Evolutionary conservation across 1,139 yeast genomes (phyloP).

Genomic region (Blastobotrys illinoisensis): DNA sequence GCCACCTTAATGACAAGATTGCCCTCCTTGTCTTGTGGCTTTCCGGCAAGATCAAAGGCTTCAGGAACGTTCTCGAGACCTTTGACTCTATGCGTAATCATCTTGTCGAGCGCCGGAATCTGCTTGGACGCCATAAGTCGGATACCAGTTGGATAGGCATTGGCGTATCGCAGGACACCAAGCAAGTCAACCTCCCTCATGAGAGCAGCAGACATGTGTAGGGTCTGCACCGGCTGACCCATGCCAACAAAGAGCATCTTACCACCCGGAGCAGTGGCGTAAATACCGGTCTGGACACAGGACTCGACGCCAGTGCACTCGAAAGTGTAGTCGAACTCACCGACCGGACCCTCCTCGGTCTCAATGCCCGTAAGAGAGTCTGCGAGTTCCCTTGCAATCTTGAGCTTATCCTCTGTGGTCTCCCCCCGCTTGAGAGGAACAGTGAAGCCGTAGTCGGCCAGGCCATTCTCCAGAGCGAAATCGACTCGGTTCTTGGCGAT

Average conservation of each 20-base stretch:
- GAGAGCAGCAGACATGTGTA: conserved; percentile 41
- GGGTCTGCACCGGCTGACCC: conserved; percentile 38
- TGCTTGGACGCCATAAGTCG: conserved; percentile 55
- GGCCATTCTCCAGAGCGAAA: conserved; percentile 17
- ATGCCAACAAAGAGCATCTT: conserved; percentile 70
- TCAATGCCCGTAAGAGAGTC: conserved; percentile 38
- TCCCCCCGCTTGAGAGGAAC: conserved; percentile 20
- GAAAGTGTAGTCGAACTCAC: conserved; percentile 50
- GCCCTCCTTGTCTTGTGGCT: conserved; percentile 26
- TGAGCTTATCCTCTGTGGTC: conserved; percentile 35
- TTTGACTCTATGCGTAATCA: conserved; percentile 71
- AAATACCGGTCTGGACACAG: conserved; percentile 60
- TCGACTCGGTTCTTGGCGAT: conserved; percentile 18
- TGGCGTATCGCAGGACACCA: conserved; percentile 81
- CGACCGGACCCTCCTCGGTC: conserved; percentile 8
- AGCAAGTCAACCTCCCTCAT: conserved; percentile 60
- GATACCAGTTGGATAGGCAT: conserved; percentile 72
- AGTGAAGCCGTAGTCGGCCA: conserved; percentile 29
- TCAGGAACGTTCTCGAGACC: conserved; percentile 26
- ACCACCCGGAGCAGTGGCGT: conserved; percentile 55
- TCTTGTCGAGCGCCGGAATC: conserved; percentile 50
- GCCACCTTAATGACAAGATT: conserved; percentile 29
- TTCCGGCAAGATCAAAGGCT: conserved; percentile 31
- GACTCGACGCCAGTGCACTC: conserved; percentile 67
- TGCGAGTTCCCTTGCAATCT: conserved; percentile 48